Evolutionary conservation across 306 rosid genomes (phyloP), one percentile per base, ranked within the genome.

Genomic region (Inga laurina): DNA sequence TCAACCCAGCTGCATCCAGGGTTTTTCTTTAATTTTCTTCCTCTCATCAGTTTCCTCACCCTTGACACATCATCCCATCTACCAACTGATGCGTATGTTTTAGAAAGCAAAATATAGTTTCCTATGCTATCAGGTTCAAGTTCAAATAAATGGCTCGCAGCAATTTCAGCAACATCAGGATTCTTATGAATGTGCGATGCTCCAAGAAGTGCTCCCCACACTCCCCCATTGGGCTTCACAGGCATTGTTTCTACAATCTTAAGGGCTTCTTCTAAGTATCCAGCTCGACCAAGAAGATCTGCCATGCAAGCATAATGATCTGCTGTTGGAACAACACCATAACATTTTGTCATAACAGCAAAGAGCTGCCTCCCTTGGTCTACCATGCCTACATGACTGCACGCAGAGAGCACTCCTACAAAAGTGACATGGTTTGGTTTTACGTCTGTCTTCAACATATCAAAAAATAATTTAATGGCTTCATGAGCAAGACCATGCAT

Each of bases 171-270:
- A 70, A 93, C 84, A 67, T 82, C 93, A 4, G 92, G 90, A 65
- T 90, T 94, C 73, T 84, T 76, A 82, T 93, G 93, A 54, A 88
- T 52, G 75, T 88, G 85, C 69, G 97, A 94, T 10, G 98, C 97
- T 79, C 97, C 97, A 65, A 93, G 98, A 81, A 95, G 87, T 4
- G 98, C 97, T 78, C 98, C 98, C 98, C 97, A 95, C 70, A 93
- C 97, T 49, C 86, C 91, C 70, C 84, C 97, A 68, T 86, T 62
- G 72, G 97, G 87, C n/a, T 84, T 80, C 86, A 91, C 79, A 35
- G 93, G 93, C 97, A 95, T 92, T 70, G 89, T 79, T 83, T 90
- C 87, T 49, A 88, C 81, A 67, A 93, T 90, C 51, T 22, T 82
- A 67, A 93, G 94, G 22, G 92, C 97, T 83, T 95, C 93, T 72